These are phyloP conservation scores for Aspergillus carlsbadensis DNA, from an alignment of 495 filamentous ascomycete species.

Conservation along the genomic window DNA sequence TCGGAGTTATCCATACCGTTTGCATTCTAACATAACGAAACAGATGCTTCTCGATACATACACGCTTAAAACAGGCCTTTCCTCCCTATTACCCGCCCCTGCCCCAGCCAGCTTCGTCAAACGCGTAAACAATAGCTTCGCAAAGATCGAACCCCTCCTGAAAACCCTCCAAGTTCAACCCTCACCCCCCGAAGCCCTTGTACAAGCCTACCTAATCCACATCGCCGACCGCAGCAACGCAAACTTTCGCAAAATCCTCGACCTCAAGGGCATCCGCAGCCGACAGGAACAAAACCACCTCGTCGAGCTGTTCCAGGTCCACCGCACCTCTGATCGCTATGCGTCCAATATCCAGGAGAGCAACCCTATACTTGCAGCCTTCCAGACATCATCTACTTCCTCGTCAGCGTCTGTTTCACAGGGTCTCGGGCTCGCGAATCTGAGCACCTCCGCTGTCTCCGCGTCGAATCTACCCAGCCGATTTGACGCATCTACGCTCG, in stretches of 20 bases:
- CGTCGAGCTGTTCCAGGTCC: constrained; percentile 84
- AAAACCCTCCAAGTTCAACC: constrained; percentile 96
- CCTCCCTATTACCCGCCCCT: constrained; percentile 41
- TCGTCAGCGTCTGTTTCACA: constrained; percentile 41
- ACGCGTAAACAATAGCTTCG: constrained; percentile 80
- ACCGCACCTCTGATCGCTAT: constrained; percentile 62
- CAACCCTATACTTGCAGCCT: constrained; percentile 41
- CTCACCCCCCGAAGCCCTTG: constrained; percentile 86
- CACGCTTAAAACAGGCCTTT: constrained; percentile 79
- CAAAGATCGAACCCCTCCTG: constrained; percentile 85
- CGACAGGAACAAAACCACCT: constrained; percentile 79
- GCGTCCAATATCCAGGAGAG: constrained; percentile 42
- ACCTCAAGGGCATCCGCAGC: constrained; percentile 80
- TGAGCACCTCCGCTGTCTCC: constrained; percentile 25
- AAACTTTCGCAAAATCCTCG: constrained; percentile 96
- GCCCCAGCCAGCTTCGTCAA: constrained; percentile 72
- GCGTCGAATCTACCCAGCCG: constrained; percentile 49
- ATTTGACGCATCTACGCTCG: constrained; percentile 76
- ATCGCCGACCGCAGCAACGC: constrained; percentile 86
- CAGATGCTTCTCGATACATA: constrained; percentile 94
- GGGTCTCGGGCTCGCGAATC: constrained; percentile 34
- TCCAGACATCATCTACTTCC: constrained; percentile 40
- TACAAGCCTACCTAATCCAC: constrained; percentile 95
- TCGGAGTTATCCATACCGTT: too few species aligned
- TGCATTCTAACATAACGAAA: constrained; percentile 9